Evolutionary conservation across 1,139 yeast genomes (phyloP), one percentile per base, ranked within the genome.

Genomic region (Scheffersomyces quercinus): DNA sequence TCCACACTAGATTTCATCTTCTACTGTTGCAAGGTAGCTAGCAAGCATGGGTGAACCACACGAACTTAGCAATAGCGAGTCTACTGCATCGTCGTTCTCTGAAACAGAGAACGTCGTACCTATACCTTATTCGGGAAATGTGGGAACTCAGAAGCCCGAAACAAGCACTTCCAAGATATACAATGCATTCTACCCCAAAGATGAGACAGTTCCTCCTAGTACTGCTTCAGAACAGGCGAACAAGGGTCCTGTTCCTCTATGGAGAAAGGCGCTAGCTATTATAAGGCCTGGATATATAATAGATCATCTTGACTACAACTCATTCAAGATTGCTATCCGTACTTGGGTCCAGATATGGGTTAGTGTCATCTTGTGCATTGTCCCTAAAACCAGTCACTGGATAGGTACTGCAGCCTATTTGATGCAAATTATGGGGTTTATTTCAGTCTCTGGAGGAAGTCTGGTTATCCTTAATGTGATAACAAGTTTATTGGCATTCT

Each of bases 331-430:
- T 0, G 61, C 53, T 1, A 30, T 59, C 6, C 54, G 65, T 26
- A 58, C 70, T 2, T 69, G 68, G 65, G 30, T 58, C 3, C 68
- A 64, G 41, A 46, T 62, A 3, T 68, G 71, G 67, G 40, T 49
- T 4, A 53, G 64, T 1, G 59, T 62, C 8, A 44, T 69, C 1
- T 40, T 69, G 12, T 46, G 61, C 7, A 52, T 65, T 3, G 56
- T 66, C 1, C 70, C 68, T 1, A 40, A 43, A 8, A 51, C 63
- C 1, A 53, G 60, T 38, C 41, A 42, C 10, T 69, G 72, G 72
- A 33, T 68, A 0, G 73, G 73, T 3, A 43, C 44, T 13, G 69
- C 67, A 2, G 54, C 65, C 1, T 69, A 60, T 45, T 53, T 69
- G 42, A 41, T 61, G 29, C 66, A 59, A 37, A 58, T 68, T 28